Base-by-base conservation (phyloP, 2,329 filamentous ascomycete genomes). In the Neocatenulostroma microsporum region DNA sequence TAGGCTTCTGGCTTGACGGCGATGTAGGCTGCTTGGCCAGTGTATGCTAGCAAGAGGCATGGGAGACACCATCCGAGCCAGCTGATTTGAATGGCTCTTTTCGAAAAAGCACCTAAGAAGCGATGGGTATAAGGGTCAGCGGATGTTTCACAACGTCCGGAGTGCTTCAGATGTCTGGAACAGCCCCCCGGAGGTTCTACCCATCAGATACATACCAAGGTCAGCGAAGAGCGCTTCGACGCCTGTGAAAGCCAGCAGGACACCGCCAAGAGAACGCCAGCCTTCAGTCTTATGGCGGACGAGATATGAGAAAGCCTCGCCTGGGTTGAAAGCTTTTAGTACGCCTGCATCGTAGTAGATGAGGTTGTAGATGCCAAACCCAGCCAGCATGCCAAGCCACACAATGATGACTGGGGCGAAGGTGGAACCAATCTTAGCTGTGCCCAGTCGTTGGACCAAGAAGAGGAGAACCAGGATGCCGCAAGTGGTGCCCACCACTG, bases 221-320 rank as follows among this genome's bases (percentile, higher is more conserved):
- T 88, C 82, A 3, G 83, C 82, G 53, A 86, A 88, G 1, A 88
- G 66, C 1, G 82, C 81, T 55, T 87, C 83, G n/a, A 84, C 80
- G 27, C 79, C 82, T 2, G 83, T 87, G 50, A 88, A 87, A 2
- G 78, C 73, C 8, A 88, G 70, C 2, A 88, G 59, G 14, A 87
- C 73, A 4, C 83, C 82, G 19, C 53, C 80, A 2, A 84, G 66
- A 40, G 71, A 74, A 40, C 65, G 67, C 79, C 80, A 84, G 1
- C 76, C 79, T 4, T 72, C 64, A 3, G 71, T 66, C 36, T 69
- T 68, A 48, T 80, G 76, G 11, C 73, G 67, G 14, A 73, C 57
- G 25, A 84, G 67, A 52, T 77, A 84, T 3, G 65, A 54, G 38
- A 79, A 74, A 3, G 76, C 78, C 40, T 71, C 80, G 43, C 70